Evolutionary conservation across 2,329 filamentous ascomycete genomes (phyloP), one percentile per base, ranked within the genome.

Genomic region (Pseudopithomyces maydicus): DNA sequence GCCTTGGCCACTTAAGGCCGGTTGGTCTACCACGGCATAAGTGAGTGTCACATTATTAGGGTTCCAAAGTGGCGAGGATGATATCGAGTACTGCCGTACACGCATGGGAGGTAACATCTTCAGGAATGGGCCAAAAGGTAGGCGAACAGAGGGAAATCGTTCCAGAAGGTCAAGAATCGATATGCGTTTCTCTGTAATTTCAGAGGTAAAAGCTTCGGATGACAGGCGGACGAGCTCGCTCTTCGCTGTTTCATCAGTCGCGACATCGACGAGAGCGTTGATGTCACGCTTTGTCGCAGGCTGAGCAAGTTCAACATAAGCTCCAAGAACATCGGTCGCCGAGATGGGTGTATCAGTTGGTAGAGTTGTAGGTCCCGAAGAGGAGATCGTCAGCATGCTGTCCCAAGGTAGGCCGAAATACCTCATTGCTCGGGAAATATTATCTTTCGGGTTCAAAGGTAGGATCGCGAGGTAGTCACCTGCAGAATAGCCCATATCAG

Each of bases 381-480:
- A 71, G 2, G 66, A 62, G 14, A 91, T 86, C 8, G 83, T 86
- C 42, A 91, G 75, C 58, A 85, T 82, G 2, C 87, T 84, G 70
- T 93, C 90, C 85, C 87, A 89, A 0, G 88, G 82, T 0, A 94
- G 76, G 1, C 82, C 78, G 70, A 92, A 93, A 19, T 82, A 80
- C 17, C 77, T 78, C 75, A 92, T 85, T 0, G 85, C 88, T 8
- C 89, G 82, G 4, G 82, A 80, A 2, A 93, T 84, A 10, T 80
- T 85, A 29, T 82, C 76, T 44, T 81, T 80, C 1, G 86, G 85
- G 70, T 94, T 94, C 29, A 90, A 76, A 0, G 90, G 90, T 1
- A 92, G 78, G 2, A 92, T 80, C 0, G 89, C 88, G 0, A 94
- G 82, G 70, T 95, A 94, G 69, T 94, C 90, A 14, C 90, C 91